These are phyloP conservation scores for Monascus ruber DNA, from an alignment of 2,329 filamentous ascomycete species.

Conservation along the genomic window DNA sequence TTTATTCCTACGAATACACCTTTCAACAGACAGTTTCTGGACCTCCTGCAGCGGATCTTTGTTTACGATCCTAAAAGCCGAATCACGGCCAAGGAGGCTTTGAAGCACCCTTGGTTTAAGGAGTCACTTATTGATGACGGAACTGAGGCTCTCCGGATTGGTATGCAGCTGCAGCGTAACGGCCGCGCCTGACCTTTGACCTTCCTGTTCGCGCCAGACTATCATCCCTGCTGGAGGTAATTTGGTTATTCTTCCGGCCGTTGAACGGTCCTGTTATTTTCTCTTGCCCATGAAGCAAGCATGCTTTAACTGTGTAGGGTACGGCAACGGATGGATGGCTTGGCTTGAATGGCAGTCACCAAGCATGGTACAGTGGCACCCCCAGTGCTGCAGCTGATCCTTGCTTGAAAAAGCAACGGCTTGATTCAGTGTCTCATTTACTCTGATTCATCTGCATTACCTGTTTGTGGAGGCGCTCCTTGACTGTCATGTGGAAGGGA, in stretches of 20 bases:
- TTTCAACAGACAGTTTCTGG: constrained; percentile 54
- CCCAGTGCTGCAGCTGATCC: neutral
- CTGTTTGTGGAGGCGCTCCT: no score
- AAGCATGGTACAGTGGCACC: neutral
- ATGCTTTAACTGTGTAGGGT: constrained; percentile 4
- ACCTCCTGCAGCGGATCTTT: constrained; percentile 52
- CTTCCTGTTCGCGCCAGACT: neutral
- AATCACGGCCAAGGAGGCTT: constrained; percentile 53
- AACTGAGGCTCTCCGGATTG: constrained; percentile 51
- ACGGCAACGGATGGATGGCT: constrained; percentile 13
- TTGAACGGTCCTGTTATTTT: neutral
- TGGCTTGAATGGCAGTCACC: constrained; percentile 8
- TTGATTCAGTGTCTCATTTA: neutral
- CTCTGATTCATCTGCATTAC: no score
- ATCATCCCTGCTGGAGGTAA: neutral
- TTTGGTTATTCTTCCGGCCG: neutral
- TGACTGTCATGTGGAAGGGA: no score
- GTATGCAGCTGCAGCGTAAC: constrained; percentile 30
- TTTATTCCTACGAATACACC: constrained; percentile 49
- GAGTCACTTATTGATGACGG: constrained; percentile 54
- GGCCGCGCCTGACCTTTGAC: constrained; percentile 9
- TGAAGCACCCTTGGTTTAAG: constrained; percentile 57
- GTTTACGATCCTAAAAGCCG: constrained; percentile 55
- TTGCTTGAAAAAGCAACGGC: neutral
- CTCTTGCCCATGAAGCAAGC: neutral